Evolutionary conservation across 768 basidiomycete genomes (phyloP).

Genomic region (Podaxis sp.): DNA sequence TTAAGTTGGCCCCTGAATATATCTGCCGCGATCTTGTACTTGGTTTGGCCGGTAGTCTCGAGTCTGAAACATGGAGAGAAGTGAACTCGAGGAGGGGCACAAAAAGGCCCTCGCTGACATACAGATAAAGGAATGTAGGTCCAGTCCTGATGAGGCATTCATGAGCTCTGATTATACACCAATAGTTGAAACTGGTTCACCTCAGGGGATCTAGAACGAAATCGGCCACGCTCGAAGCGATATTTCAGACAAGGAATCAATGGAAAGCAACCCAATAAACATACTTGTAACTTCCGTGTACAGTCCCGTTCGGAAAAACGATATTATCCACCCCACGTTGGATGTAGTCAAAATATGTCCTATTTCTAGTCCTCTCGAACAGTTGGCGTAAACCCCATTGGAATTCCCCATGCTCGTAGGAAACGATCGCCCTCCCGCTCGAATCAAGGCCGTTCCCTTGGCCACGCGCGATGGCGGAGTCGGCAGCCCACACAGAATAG

Average conservation of each 20-base stretch:
- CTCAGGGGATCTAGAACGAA: too few species aligned
- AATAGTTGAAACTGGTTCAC: not conserved
- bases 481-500: constrained; percentile 46
- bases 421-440: constrained; percentile 32
- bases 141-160: constrained; percentile 30
- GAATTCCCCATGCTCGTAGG: constrained; percentile 41
- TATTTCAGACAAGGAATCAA: not conserved
- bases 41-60: constrained; percentile 31
- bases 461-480: constrained; percentile 41
- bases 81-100: not conserved
- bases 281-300: constrained; percentile 39
- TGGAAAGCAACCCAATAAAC: constrained; percentile 12
- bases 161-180: not conserved
- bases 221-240: constrained; percentile 23
- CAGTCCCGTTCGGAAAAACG: constrained; percentile 38
- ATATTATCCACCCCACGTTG: constrained; percentile 36
- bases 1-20: constrained; percentile 39
- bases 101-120: constrained; percentile 1
- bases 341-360: constrained; percentile 42
- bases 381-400: constrained; percentile 42
- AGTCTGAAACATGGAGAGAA: constrained; percentile 25
- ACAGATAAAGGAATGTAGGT: constrained; percentile 40
- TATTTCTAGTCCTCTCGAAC: constrained; percentile 40
- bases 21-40: constrained; percentile 43
- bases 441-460: constrained; percentile 43